A percentile compares a stretch with the other conserved stretches of the same genome.
phyloP scores from a whole-genome alignment of 768 basidiomycete species.

The Suillus bovinus region DNA sequence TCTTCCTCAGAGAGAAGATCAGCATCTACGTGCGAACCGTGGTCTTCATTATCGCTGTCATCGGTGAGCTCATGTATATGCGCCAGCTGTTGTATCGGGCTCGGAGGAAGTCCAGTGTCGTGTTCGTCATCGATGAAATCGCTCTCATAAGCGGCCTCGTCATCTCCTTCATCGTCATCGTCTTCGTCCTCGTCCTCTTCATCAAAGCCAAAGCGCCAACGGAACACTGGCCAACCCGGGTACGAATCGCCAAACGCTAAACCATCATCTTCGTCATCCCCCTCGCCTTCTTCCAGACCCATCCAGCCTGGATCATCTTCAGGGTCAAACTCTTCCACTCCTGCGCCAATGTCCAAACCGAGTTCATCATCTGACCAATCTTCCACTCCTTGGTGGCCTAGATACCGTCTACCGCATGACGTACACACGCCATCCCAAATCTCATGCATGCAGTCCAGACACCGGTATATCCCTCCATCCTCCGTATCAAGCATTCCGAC shows the following conservation, averaged over 20 bases:
- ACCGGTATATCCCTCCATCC: constrained; percentile 77
- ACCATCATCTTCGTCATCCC: constrained; percentile 32
- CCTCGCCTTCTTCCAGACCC: constrained; percentile 34
- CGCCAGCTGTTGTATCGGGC: constrained; percentile 7
- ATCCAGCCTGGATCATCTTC: constrained; percentile 34
- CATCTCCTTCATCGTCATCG: constrained; percentile 23
- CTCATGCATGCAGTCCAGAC: constrained; percentile 76
- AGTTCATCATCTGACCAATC: constrained; percentile 33
- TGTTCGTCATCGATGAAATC: constrained; percentile 59
- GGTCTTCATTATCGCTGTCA: constrained; percentile 15
- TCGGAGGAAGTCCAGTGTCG: constrained; percentile 11
- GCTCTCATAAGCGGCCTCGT: constrained; percentile 46
- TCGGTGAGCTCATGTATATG: constrained; percentile 29
- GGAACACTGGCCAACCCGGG: constrained; percentile 15
- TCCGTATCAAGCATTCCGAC: constrained; percentile 72
- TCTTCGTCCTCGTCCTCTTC: constrained; percentile 22
- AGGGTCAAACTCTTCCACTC: constrained; percentile 30
- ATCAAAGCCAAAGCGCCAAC: constrained; percentile 19
- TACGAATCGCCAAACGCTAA: constrained; percentile 23
- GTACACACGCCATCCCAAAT: constrained; percentile 71
- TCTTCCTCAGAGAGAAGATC: constrained; percentile 10
- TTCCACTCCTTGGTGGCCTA: constrained; percentile 42
- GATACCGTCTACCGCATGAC: constrained; percentile 58
- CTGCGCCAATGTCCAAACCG: constrained; percentile 39
- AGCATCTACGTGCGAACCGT: not conserved